phyloP scores from a whole-genome alignment of 345 rosid species.

The Populus euphratica region DNA sequence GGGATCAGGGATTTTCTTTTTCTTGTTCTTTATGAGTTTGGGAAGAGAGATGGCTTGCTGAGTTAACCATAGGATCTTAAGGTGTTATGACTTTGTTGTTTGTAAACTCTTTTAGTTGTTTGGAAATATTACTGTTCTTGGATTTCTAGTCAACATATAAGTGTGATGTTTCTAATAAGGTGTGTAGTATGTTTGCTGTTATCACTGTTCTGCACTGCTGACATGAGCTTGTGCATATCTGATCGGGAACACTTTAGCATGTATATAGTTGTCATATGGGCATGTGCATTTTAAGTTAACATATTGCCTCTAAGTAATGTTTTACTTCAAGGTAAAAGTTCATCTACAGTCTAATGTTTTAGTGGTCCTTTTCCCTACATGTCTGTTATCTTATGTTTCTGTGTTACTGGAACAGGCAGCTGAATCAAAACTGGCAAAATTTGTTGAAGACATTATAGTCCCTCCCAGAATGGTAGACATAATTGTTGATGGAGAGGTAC shows the following conservation, averaged over 20 bases:
- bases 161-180: neutral
- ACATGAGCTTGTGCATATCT: neutral
- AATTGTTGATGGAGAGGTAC: conserved; percentile 98
- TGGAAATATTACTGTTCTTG: too few relatives aligned
- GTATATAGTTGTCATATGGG: neutral
- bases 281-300: neutral
- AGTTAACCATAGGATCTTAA: too few relatives aligned
- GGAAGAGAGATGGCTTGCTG: too few relatives aligned
- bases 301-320: neutral
- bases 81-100: too few relatives aligned
- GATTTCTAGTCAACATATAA: neutral
- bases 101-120: too few relatives aligned
- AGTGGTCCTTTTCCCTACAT: neutral
- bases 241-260: neutral
- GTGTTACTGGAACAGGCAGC: conserved; percentile 60
- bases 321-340: neutral
- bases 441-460: conserved; percentile 93
- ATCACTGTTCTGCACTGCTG: neutral
- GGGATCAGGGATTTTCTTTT: neutral
- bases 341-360: neutral
- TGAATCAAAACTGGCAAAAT: conserved; percentile 88
- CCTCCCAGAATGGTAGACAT: conserved; percentile 97
- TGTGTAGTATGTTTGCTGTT: neutral
- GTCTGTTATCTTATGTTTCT: conserved; percentile 12
- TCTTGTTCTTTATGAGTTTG: too few relatives aligned